Conservation (phyloP, 257 asterid species). For the Scutellaria baicalensis region DNA sequence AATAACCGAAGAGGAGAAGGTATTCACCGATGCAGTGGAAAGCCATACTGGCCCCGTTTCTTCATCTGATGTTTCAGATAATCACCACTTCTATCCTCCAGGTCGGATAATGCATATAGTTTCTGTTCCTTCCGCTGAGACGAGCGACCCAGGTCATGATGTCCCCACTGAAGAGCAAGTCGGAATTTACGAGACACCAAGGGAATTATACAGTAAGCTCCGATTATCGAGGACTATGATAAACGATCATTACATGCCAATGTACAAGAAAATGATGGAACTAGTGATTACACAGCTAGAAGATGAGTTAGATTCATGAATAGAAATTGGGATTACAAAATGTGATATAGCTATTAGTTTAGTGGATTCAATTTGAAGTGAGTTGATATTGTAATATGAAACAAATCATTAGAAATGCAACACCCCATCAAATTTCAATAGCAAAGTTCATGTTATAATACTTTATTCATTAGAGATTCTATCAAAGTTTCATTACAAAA, state of each 20-base stretch:
- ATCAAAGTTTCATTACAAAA: background rate
- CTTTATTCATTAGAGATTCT: background rate
- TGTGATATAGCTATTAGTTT: background rate
- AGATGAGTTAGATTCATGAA: conserved; percentile 44
- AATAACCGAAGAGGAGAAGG: conserved; percentile 70
- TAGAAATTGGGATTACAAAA: background rate
- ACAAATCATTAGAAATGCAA: background rate
- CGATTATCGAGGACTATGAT: conserved; percentile 78
- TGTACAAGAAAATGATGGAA: conserved; percentile 92
- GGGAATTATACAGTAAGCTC: conserved; percentile 80
- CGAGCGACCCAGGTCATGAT: conserved; percentile 24
- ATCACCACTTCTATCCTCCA: conserved; percentile 70
- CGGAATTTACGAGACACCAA: conserved; percentile 61
- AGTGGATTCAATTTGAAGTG: background rate
- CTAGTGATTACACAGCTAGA: conserved; percentile 66
- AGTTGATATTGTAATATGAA: background rate
- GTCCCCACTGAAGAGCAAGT: conserved; percentile 39
- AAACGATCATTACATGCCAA: conserved; percentile 91
- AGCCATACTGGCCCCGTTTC: conserved; percentile 47
- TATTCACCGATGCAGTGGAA: conserved; percentile 51
- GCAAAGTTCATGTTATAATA: background rate
- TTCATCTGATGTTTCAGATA: conserved; percentile 57
- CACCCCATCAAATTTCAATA: background rate
- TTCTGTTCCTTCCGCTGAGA: conserved; percentile 34
- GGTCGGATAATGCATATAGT: conserved; percentile 81